phyloP scores from a whole-genome alignment of 768 basidiomycete species.

The Tephrocybe sp. region DNA sequence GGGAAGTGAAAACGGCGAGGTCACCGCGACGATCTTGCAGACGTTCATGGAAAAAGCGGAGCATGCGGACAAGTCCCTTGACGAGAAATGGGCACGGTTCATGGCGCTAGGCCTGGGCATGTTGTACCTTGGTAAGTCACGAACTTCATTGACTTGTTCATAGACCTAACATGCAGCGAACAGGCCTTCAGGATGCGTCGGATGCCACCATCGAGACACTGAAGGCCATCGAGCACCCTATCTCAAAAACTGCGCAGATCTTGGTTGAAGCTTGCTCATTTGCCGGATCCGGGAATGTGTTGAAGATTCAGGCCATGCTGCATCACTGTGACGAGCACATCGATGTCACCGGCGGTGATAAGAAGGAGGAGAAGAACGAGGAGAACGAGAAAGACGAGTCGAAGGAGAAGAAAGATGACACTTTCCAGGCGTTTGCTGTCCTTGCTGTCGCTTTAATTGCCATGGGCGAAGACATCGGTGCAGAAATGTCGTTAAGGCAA shows the following conservation, averaged over 20 bases:
- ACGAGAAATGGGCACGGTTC: constrained; percentile 94
- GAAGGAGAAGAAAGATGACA: constrained; percentile 58
- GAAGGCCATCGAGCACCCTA: constrained; percentile 90
- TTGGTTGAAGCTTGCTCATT: constrained; percentile 93
- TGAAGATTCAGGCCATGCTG: constrained; percentile 89
- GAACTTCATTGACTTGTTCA: too few relatives aligned
- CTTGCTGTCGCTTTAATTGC: constrained; percentile 92
- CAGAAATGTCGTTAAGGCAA: constrained; percentile 96
- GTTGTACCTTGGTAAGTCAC: constrained; percentile 77
- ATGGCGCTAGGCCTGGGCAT: constrained; percentile 88
- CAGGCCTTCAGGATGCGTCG: constrained; percentile 88
- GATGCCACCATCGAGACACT: constrained; percentile 94
- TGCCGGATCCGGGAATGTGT: constrained; percentile 93
- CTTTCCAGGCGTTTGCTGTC: constrained; percentile 90
- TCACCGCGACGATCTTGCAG: constrained; percentile 86
- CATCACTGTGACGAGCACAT: constrained; percentile 94
- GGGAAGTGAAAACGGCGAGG: constrained; percentile 92
- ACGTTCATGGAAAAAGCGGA: constrained; percentile 80
- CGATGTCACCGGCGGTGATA: constrained; percentile 35
- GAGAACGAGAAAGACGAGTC: constrained; percentile 43
- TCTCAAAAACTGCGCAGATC: constrained; percentile 88
- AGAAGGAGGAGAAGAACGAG: constrained; percentile 33
- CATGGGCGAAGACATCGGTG: constrained; percentile 98
- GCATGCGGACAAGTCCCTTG: constrained; percentile 66
- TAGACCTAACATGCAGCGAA: neutral